Conservation (phyloP, 208 protist genomes). For the Herpetomonas samuelpessoai region DNA sequence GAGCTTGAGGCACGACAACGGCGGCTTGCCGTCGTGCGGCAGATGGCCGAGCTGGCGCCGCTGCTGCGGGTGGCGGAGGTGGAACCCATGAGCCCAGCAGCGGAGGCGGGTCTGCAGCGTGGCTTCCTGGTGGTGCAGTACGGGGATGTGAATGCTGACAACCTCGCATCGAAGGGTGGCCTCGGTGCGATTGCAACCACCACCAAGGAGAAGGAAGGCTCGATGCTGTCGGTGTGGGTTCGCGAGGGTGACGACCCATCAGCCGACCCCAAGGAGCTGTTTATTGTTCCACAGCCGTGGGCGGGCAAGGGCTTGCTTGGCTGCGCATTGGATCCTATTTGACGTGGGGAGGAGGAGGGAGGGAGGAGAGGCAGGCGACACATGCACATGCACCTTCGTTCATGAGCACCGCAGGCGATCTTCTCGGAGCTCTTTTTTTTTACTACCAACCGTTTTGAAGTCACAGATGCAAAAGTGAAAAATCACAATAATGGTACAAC, state of each 20-base stretch:
- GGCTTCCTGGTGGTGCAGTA: constrained; percentile 62
- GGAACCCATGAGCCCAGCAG: constrained; percentile 44
- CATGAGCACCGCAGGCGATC: too few species aligned
- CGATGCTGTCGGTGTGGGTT: constrained; percentile 65
- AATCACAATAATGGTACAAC: too few species aligned
- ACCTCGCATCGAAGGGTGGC: constrained; percentile 19
- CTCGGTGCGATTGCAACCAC: constrained; percentile 33
- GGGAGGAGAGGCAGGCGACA: not conserved
- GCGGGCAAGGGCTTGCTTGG: constrained; percentile 66
- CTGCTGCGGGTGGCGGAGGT: constrained; percentile 51
- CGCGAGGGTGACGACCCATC: constrained; percentile 18
- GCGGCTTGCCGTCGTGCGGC: not conserved
- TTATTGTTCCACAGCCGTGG: constrained; percentile 70
- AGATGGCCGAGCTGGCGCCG: constrained; percentile 21
- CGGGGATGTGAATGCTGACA: constrained; percentile 41
- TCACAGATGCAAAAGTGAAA: too few species aligned
- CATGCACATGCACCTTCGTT: too few species aligned
- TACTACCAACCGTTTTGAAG: too few species aligned
- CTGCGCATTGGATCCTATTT: constrained; percentile 58
- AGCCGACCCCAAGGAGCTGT: constrained; percentile 34
- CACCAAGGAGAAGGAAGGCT: constrained; percentile 37
- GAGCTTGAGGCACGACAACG: constrained; percentile 2
- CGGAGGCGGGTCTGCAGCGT: constrained; percentile 39
- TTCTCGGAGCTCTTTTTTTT: too few species aligned
- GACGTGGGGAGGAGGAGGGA: not conserved